Conservation (phyloP, 2,329 filamentous ascomycete species). For the Penicillium sumatraense region DNA sequence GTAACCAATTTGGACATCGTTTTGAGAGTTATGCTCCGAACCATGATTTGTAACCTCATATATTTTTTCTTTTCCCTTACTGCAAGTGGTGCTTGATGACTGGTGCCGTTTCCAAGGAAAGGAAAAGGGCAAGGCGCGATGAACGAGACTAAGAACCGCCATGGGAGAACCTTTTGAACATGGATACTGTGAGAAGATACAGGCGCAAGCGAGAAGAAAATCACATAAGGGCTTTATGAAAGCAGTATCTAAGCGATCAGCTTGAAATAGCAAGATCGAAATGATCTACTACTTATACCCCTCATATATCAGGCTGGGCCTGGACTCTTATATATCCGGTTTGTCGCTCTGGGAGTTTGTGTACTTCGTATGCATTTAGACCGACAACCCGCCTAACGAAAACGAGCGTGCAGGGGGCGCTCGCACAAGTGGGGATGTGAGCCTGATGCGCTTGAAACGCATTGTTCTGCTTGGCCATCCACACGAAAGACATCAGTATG, state of each 20-base stretch:
- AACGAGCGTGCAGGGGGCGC: conserved; percentile 21
- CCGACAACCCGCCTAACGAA: conserved; percentile 19
- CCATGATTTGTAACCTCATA: background rate
- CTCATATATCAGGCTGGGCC: background rate
- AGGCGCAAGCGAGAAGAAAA: background rate
- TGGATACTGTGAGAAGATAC: conserved; percentile 6
- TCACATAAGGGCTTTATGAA: background rate
- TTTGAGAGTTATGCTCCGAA: conserved; percentile 5
- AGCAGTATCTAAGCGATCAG: too few species aligned
- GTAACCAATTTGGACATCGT: background rate
- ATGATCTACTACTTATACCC: background rate
- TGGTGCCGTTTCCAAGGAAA: conserved; percentile 22
- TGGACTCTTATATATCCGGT: conserved; percentile 5
- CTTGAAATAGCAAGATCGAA: too few species aligned
- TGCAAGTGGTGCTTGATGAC: conserved; percentile 5
- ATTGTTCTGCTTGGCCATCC: conserved; percentile 24
- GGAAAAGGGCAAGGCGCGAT: conserved; percentile 24
- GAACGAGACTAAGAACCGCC: conserved; percentile 25
- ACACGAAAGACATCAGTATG: conserved; percentile 20
- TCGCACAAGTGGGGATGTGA: conserved; percentile 19
- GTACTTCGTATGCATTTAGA: conserved; percentile 14
- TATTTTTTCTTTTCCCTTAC: conserved; percentile 22
- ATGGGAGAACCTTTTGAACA: conserved; percentile 11
- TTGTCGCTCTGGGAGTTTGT: conserved; percentile 9
- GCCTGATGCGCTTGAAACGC: conserved; percentile 16